Conservation (phyloP, 257 asterid species). For the Salvia rosmarinus region DNA sequence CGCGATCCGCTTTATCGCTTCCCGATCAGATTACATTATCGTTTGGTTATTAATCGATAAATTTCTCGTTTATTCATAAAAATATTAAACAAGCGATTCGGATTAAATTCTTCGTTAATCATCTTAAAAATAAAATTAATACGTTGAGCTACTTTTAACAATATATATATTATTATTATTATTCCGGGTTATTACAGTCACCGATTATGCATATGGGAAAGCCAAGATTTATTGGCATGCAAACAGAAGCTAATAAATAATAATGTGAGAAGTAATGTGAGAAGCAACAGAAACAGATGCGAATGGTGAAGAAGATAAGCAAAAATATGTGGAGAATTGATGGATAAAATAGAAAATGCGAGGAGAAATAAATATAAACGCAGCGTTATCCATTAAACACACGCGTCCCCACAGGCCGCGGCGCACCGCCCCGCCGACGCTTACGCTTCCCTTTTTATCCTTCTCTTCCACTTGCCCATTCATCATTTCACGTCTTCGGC, state of each 20-base stretch:
- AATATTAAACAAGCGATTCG: no score
- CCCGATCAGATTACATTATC: no score
- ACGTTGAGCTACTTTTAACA: no score
- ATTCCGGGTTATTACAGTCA: no score
- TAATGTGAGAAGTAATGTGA: background rate
- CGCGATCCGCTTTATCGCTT: no score
- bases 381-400: background rate
- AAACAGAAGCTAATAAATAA: background rate
- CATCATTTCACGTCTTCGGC: background rate
- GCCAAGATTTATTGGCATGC: background rate
- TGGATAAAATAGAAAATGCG: background rate
- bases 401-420: conserved; percentile 43
- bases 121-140: no score
- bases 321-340: conserved; percentile 8
- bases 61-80: no score
- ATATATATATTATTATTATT: no score
- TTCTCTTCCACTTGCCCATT: background rate
- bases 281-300: background rate
- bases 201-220: no score
- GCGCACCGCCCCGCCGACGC: conserved; percentile 58
- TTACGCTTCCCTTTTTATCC: background rate
- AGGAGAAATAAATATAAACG: conserved; percentile 7
- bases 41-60: no score
- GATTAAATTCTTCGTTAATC: no score
- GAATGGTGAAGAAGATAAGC: background rate